Evolutionary conservation across 768 basidiomycete species (phyloP).

Genomic region (Strobilomyces confusus): DNA sequence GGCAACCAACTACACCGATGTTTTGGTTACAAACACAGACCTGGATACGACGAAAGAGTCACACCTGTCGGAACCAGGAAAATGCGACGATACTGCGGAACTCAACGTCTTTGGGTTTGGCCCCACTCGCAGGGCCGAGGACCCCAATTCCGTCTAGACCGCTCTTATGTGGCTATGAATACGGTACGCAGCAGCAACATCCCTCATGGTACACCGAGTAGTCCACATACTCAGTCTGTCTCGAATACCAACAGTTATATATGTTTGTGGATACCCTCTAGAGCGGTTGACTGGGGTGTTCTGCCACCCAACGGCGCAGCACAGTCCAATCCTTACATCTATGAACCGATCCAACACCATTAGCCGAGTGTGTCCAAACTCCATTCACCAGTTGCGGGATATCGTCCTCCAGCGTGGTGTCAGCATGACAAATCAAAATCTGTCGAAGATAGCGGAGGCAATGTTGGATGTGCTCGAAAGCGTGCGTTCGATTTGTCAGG

Average conservation of each 20-base stretch:
- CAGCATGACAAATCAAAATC: conserved; percentile 35
- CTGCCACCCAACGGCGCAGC: conserved; percentile 26
- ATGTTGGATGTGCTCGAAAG: conserved; percentile 33
- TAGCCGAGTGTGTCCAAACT: conserved; percentile 27
- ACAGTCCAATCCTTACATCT: conserved; percentile 33
- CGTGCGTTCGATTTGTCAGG: conserved; percentile 21
- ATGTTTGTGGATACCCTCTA: not conserved
- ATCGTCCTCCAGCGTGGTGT: conserved; percentile 36
- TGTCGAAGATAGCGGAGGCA: conserved; percentile 40
- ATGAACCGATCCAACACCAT: conserved; percentile 30
- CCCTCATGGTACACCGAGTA: not conserved
- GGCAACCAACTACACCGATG: conserved; percentile 22
- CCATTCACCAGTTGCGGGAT: conserved; percentile 25
- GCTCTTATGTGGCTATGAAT: not conserved
- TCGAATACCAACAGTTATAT: not conserved
- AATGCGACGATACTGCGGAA: conserved; percentile 1
- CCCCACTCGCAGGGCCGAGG: not conserved
- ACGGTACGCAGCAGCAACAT: not conserved
- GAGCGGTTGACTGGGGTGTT: conserved; percentile 27
- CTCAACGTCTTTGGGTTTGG: not conserved
- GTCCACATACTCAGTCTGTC: not conserved
- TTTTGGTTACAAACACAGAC: conserved; percentile 14
- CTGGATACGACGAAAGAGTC: conserved; percentile 14
- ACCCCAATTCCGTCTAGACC: not conserved
- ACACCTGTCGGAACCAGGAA: not conserved